These are phyloP conservation scores for Coemansia sp. DNA, from an alignment of 192 early-diverging fungal species.

Conservation along the genomic window DNA sequence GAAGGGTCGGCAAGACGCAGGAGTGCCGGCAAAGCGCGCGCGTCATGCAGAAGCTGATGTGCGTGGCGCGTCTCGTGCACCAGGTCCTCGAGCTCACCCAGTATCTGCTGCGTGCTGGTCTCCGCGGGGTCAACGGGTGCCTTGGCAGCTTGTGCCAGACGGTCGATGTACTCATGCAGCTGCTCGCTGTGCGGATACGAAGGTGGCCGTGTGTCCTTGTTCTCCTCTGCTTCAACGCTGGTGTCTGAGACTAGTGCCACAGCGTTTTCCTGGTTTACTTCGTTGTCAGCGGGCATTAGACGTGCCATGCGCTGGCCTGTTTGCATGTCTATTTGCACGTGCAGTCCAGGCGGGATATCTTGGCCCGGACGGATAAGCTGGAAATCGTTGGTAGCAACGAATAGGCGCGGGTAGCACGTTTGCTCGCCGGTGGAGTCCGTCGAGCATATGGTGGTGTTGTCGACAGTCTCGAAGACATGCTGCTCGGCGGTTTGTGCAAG, in stretches of 20 bases:
- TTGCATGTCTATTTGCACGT: constrained; percentile 61
- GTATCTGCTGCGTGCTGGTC: constrained; percentile 16
- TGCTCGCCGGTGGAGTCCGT: constrained; percentile 34
- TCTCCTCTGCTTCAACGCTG: not conserved
- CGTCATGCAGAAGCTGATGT: constrained; percentile 38
- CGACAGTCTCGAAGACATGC: not conserved
- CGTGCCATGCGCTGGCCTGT: constrained; percentile 59
- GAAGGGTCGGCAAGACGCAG: constrained; percentile 36
- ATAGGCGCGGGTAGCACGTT: constrained; percentile 59
- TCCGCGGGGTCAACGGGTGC: not conserved
- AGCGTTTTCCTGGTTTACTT: not conserved
- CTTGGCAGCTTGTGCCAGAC: constrained; percentile 16
- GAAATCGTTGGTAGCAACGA: constrained; percentile 60
- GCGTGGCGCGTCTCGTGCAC: constrained; percentile 60
- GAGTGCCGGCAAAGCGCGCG: constrained; percentile 28
- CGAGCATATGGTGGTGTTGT: constrained; percentile 17
- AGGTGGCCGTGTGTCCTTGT: not conserved
- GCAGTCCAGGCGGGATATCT: constrained; percentile 60
- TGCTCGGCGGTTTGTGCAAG: too few relatives aligned
- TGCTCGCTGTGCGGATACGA: constrained; percentile 10
- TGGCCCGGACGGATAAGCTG: constrained; percentile 59
- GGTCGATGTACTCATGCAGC: constrained; percentile 33
- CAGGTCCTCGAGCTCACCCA: constrained; percentile 57
- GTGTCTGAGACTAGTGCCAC: constrained; percentile 2
- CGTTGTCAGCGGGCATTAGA: constrained; percentile 45